Evolutionary conservation across 1,139 yeast species (phyloP).

Genomic region (Taphrina flavorubra): DNA sequence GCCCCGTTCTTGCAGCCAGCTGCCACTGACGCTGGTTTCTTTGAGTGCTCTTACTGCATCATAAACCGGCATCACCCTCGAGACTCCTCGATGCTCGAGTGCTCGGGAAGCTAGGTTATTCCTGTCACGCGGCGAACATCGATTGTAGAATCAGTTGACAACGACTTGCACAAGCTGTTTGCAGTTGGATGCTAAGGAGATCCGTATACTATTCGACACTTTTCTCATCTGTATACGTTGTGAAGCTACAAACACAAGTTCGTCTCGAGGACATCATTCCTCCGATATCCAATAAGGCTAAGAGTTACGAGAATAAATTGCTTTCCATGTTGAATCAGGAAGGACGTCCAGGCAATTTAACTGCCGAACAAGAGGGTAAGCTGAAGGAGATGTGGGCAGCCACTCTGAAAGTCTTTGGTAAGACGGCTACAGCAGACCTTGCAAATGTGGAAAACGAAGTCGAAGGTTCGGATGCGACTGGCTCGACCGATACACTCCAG

Average conservation of each 20-base stretch:
- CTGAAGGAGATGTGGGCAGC: slow-evolving; percentile 80
- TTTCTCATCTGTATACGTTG: slow-evolving; percentile 16
- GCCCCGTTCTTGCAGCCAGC: no score
- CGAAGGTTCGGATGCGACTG: slow-evolving; percentile 47
- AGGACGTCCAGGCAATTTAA: slow-evolving; percentile 67
- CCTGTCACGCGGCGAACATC: no score
- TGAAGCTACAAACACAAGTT: slow-evolving; percentile 16
- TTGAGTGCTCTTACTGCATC: no score
- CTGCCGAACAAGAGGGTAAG: slow-evolving; percentile 66
- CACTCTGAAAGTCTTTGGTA: slow-evolving; percentile 66
- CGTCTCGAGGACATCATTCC: slow-evolving; percentile 36
- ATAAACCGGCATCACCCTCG: no score
- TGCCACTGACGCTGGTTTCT: no score
- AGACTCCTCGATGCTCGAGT: no score
- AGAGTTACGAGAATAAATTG: slow-evolving; percentile 24
- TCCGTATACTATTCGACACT: slow-evolving; percentile 18
- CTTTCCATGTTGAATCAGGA: slow-evolving; percentile 27
- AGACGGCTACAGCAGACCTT: slow-evolving; percentile 51
- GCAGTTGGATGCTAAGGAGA: slow-evolving; percentile 21
- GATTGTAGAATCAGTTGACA: no score
- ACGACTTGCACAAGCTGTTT: background rate
- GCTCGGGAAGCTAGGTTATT: no score
- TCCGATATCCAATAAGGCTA: slow-evolving; percentile 32
- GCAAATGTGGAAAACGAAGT: slow-evolving; percentile 45
- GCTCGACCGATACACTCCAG: slow-evolving; percentile 46